Evolutionary conservation across 192 early-diverging fungal species (phyloP).

Genomic region (Geosiphon pyriformis): DNA sequence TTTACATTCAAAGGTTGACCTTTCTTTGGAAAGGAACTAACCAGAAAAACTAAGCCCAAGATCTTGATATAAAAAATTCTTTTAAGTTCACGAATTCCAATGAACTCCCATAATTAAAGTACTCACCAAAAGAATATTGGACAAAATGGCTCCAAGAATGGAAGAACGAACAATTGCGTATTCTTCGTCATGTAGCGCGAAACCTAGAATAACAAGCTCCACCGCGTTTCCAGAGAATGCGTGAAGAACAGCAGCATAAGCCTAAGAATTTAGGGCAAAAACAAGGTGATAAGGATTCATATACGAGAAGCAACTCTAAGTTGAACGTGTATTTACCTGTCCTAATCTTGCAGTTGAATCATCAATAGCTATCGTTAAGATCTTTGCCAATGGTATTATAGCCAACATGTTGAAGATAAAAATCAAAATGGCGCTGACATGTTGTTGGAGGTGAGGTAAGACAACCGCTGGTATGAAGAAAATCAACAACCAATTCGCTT

Average conservation of each 20-base stretch:
- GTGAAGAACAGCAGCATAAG: conserved; percentile 30
- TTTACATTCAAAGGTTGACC: conserved; percentile 48
- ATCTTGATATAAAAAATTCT: conserved; percentile 31
- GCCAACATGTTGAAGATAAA: conserved; percentile 21
- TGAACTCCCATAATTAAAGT: background rate
- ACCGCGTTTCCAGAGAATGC: conserved; percentile 36
- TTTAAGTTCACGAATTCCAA: background rate
- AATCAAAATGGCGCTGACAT: conserved; percentile 7
- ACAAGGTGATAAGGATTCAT: background rate
- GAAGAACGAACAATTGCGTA: conserved; percentile 40
- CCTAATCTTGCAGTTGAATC: conserved; percentile 15
- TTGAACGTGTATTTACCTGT: conserved; percentile 18
- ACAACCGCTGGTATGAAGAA: conserved; percentile 17
- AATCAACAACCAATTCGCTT: conserved; percentile 21
- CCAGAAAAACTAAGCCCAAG: conserved; percentile 73
- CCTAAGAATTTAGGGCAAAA: background rate
- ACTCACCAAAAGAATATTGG: conserved; percentile 80
- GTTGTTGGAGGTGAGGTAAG: background rate
- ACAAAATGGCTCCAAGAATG: conserved; percentile 85
- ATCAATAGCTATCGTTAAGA: conserved; percentile 17
- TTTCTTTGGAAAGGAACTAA: conserved; percentile 61
- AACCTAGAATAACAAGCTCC: conserved; percentile 33
- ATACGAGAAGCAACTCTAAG: too few relatives aligned
- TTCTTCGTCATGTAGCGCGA: conserved; percentile 30
- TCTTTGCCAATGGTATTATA: conserved; percentile 20